Evolutionary conservation across 768 basidiomycete species (phyloP).

Genomic region (Lentinula sp.): DNA sequence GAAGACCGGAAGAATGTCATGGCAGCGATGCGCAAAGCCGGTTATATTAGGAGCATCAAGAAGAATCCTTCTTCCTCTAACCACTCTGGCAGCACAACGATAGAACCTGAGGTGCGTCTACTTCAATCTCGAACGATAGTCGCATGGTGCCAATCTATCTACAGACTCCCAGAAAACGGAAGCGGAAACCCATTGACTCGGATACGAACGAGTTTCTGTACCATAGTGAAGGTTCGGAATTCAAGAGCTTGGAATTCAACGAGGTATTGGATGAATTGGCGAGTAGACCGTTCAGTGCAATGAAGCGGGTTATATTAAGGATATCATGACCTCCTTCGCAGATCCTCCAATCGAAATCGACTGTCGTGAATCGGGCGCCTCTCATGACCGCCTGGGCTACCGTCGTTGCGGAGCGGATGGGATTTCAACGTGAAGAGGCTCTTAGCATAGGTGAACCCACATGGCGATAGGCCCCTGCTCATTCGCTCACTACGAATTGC

Average conservation of each 20-base stretch:
- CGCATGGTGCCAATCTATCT: background rate
- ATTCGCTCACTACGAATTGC: background rate
- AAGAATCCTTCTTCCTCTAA: slow-evolving; percentile 11
- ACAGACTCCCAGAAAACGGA: slow-evolving; percentile 44
- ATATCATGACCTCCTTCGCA: slow-evolving; percentile 18
- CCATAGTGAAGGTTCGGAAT: slow-evolving; percentile 40
- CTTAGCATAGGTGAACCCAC: slow-evolving; percentile 74
- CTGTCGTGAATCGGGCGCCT: slow-evolving; percentile 85
- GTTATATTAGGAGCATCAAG: slow-evolving; percentile 36
- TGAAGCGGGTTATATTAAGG: background rate
- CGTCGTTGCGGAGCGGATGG: slow-evolving; percentile 78
- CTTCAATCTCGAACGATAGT: background rate
- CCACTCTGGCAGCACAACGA: slow-evolving; percentile 13
- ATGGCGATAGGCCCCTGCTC: background rate
- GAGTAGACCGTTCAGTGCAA: slow-evolving; percentile 9
- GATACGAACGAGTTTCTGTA: slow-evolving; percentile 57
- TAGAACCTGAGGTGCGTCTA: slow-evolving; percentile 24
- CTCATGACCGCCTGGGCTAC: slow-evolving; percentile 94
- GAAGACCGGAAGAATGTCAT: slow-evolving; percentile 59
- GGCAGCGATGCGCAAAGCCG: slow-evolving; percentile 55
- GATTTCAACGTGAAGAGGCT: slow-evolving; percentile 86
- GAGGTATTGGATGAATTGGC: slow-evolving; percentile 73
- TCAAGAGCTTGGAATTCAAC: slow-evolving; percentile 62
- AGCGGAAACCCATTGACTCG: slow-evolving; percentile 43
- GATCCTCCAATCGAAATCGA: slow-evolving; percentile 54